Evolutionary conservation across 257 asterid species (phyloP).

Genomic region (Linaria vulgaris): DNA sequence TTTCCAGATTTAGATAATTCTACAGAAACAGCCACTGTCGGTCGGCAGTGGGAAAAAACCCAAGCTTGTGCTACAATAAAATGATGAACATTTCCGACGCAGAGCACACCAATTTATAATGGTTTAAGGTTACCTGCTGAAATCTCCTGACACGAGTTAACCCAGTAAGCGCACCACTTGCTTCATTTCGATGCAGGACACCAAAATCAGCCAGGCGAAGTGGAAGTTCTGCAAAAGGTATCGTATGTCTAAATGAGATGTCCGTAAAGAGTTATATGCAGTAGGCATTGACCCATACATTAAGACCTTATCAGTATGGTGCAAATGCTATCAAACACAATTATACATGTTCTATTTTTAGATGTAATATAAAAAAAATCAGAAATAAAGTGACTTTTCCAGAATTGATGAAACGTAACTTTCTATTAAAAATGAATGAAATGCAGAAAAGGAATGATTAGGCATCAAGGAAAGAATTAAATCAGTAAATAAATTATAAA

Average conservation of each 20-base stretch:
- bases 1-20: too few species aligned
- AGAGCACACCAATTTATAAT: neutral
- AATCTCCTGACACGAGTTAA: conserved; percentile 95
- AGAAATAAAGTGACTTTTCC: too few species aligned
- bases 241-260: neutral
- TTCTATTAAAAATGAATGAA: neutral
- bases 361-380: neutral
- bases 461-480: neutral
- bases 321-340: neutral
- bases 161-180: conserved; percentile 98
- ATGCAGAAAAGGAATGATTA: neutral
- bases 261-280: neutral
- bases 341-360: conserved; percentile 7
- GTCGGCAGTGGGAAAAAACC: neutral
- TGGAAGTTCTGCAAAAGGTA: conserved; percentile 70
- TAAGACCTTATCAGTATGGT: neutral
- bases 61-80: neutral
- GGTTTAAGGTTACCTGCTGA: conserved; percentile 70
- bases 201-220: conserved; percentile 97
- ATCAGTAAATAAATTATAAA: neutral
- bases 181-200: conserved; percentile 90
- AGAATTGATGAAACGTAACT: too few species aligned
- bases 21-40: too few species aligned
- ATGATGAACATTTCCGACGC: conserved; percentile 10
- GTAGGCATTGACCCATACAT: neutral